phyloP scores from a whole-genome alignment of 371 early-diverging fungal species.

The Umbelopsis sp. region DNA sequence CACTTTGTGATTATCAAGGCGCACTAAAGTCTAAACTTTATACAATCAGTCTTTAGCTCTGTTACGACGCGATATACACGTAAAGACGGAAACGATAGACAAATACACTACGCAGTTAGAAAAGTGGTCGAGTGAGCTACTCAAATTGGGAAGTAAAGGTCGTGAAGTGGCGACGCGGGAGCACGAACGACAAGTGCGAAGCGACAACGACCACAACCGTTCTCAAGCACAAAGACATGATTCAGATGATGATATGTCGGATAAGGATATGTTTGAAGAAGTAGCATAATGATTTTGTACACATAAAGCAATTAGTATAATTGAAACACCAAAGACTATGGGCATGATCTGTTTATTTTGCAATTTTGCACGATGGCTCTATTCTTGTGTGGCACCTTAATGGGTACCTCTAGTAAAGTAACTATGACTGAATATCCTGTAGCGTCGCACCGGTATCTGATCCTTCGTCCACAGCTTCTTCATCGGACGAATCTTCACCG shows the following conservation, averaged over 20 bases:
- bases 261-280: constrained; percentile 33
- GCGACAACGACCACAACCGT: constrained; percentile 23
- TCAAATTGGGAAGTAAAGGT: constrained; percentile 24
- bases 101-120: constrained; percentile 30
- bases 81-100: constrained; percentile 28
- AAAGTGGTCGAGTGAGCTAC: constrained; percentile 29
- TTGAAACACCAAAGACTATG: not conserved
- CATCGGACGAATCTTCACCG: constrained; percentile 24
- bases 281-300: constrained; percentile 25
- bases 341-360: not conserved
- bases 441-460: too few relatives aligned
- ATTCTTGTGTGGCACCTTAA: too few relatives aligned
- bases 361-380: not conserved
- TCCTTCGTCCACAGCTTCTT: constrained; percentile 22
- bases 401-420: too few relatives aligned
- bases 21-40: not conserved
- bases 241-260: constrained; percentile 30
- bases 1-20: not conserved
- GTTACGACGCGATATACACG: constrained; percentile 30
- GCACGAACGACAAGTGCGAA: constrained; percentile 20
- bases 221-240: constrained; percentile 11
- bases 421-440: too few relatives aligned
- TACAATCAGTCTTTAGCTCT: constrained; percentile 24
- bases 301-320: not conserved
- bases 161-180: constrained; percentile 19